Evolutionary conservation across 2,329 filamentous ascomycete genomes (phyloP).

Genomic region (Seiridium cupressi): DNA sequence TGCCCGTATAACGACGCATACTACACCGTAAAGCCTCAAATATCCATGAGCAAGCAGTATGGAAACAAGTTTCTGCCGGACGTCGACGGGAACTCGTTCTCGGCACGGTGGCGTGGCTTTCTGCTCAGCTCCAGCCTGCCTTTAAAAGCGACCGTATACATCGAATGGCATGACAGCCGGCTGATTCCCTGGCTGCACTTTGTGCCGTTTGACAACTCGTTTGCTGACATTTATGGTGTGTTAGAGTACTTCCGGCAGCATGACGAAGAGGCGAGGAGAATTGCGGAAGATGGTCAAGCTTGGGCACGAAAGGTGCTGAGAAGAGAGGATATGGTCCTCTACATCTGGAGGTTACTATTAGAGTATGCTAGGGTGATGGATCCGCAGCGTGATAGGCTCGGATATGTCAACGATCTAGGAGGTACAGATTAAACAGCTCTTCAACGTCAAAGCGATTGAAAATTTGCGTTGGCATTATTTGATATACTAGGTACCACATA

Average conservation of each 20-base stretch:
- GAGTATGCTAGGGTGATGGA: conserved; percentile 39
- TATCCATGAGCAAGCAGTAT: conserved; percentile 34
- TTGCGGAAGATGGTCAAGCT: conserved; percentile 47
- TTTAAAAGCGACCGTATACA: conserved; percentile 60
- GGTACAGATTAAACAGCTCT: too few relatives aligned
- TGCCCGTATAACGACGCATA: conserved; percentile 24
- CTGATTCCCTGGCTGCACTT: conserved; percentile 63
- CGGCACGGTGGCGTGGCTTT: conserved; percentile 49
- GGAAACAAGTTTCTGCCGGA: conserved; percentile 56
- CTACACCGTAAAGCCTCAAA: conserved; percentile 14
- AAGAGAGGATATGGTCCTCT: conserved; percentile 55
- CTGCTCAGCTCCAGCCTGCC: conserved; percentile 54
- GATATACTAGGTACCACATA: too few relatives aligned
- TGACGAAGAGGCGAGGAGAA: conserved; percentile 45
- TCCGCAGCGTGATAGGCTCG: conserved; percentile 24
- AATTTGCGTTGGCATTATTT: too few relatives aligned
- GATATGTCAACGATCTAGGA: conserved; percentile 24
- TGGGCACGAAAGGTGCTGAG: conserved; percentile 54
- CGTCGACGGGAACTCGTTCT: conserved; percentile 56
- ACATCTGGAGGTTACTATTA: conserved; percentile 49
- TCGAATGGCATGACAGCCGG: conserved; percentile 63
- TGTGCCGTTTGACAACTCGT: conserved; percentile 58
- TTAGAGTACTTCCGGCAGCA: conserved; percentile 51
- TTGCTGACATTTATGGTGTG: conserved; percentile 55
- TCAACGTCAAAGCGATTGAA: too few relatives aligned